A percentile compares a stretch with the other conserved stretches of the same genome.
These are phyloP conservation scores for Verticillium zaregamsianum DNA, from an alignment of 2,329 filamentous ascomycete species.

Conservation along the genomic window DNA sequence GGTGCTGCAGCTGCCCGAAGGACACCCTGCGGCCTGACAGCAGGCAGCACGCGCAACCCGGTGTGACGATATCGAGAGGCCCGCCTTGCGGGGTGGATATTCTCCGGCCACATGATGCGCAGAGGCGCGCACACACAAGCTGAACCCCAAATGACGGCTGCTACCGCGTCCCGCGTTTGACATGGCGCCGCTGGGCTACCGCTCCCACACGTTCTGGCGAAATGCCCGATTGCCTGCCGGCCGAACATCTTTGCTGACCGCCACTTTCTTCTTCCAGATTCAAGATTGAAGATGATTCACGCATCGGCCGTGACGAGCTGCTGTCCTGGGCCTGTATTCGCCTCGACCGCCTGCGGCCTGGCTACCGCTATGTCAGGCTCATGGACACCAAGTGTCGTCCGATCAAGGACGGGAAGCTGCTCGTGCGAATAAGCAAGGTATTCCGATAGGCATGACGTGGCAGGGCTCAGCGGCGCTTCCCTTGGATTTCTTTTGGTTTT, in stretches of 20 bases:
- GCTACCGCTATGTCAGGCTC: conserved; percentile 52
- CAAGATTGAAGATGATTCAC: conserved; percentile 47
- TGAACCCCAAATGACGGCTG: not conserved
- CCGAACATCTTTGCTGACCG: not conserved
- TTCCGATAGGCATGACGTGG: conserved; percentile 23
- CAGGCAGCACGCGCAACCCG: not conserved
- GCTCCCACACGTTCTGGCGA: not conserved
- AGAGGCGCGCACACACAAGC: not conserved
- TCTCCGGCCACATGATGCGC: not conserved
- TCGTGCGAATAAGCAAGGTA: conserved; percentile 49
- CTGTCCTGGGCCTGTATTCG: conserved; percentile 57
- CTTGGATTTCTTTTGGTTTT: not conserved
- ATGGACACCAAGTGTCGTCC: conserved; percentile 39
- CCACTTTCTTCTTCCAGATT: conserved; percentile 32
- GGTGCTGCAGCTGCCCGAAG: not conserved
- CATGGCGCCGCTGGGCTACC: not conserved
- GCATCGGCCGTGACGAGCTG: conserved; percentile 31
- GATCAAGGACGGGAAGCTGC: conserved; percentile 41
- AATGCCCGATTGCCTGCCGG: not conserved
- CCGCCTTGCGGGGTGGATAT: not conserved
- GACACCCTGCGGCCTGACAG: not conserved
- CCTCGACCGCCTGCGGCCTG: conserved; percentile 50
- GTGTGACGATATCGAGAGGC: not conserved
- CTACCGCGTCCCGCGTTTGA: not conserved
- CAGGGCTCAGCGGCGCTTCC: not conserved